These are phyloP conservation scores for Sinapis alba DNA, from an alignment of 441 rosid species.

Conservation along the genomic window DNA sequence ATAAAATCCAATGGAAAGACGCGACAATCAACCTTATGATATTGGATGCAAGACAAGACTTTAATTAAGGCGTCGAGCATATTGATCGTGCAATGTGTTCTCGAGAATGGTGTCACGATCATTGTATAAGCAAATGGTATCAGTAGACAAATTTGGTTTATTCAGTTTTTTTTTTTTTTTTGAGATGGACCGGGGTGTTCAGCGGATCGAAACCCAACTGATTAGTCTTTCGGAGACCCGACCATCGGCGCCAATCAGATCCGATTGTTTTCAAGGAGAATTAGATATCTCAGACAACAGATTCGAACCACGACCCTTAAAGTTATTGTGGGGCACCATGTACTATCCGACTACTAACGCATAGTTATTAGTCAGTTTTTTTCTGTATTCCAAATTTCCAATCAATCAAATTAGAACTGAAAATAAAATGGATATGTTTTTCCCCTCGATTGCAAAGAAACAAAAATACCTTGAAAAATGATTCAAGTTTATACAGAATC, in stretches of 20 bases:
- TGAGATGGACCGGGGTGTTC: no score
- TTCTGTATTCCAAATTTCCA: no score
- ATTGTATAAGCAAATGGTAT: not conserved
- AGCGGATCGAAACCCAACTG: no score
- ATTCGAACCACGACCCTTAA: no score
- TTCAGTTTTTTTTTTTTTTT: not conserved
- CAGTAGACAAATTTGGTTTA: not conserved
- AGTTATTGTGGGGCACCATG: no score
- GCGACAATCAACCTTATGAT: not conserved
- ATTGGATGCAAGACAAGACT: not conserved
- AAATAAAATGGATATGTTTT: not conserved
- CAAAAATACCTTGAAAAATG: not conserved
- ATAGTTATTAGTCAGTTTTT: no score
- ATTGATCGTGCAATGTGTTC: not conserved
- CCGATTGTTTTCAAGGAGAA: no score
- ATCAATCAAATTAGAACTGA: not conserved
- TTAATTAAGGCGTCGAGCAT: not conserved
- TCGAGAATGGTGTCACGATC: not conserved
- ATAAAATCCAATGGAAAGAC: not conserved
- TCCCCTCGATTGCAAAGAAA: not conserved
- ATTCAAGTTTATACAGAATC: not conserved
- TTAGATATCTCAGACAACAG: no score
- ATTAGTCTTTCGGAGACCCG: no score
- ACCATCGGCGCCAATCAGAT: no score
- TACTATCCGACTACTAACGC: no score